Conservation (phyloP, 78 protist species). For the Dictyostelium purpureum region DNA sequence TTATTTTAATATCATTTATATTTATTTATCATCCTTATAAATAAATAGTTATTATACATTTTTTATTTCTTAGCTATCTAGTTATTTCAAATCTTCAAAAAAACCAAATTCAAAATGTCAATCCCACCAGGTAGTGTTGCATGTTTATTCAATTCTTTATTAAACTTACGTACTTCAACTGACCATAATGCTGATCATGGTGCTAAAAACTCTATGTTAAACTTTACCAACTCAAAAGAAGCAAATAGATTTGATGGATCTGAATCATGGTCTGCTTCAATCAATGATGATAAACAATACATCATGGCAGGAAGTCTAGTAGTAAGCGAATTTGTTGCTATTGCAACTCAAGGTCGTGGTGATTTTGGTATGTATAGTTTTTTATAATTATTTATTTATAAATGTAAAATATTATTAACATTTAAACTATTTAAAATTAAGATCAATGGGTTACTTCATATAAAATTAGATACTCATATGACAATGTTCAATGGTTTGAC, state of each 20-base stretch:
- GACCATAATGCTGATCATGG: slow-evolving; percentile 21
- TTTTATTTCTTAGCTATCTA: not conserved
- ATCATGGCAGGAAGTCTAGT: not conserved
- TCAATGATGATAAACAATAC: slow-evolving; percentile 32
- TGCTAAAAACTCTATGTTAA: not conserved
- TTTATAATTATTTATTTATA: no score
- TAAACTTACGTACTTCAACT: slow-evolving; percentile 17
- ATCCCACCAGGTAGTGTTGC: not conserved
- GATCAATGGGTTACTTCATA: slow-evolving; percentile 43
- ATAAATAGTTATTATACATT: no score
- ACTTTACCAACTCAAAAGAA: not conserved
- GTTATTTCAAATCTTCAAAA: not conserved
- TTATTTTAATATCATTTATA: no score
- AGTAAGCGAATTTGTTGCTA: not conserved
- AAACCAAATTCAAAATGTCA: slow-evolving; percentile 1
- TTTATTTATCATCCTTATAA: no score
- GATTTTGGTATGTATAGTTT: no score
- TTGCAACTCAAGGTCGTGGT: slow-evolving; percentile 57
- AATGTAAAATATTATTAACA: no score
- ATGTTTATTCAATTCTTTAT: slow-evolving; percentile 7
- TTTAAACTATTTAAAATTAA: no score
- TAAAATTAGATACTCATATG: not conserved
- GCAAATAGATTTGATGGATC: not conserved
- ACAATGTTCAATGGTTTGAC: slow-evolving; percentile 11
- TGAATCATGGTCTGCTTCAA: slow-evolving; percentile 10